A percentile compares a stretch with the other conserved stretches of the same genome.
These are phyloP conservation scores for Yamadazyma atmosphaerica DNA, from an alignment of 1,139 yeast species.

Conservation along the genomic window DNA sequence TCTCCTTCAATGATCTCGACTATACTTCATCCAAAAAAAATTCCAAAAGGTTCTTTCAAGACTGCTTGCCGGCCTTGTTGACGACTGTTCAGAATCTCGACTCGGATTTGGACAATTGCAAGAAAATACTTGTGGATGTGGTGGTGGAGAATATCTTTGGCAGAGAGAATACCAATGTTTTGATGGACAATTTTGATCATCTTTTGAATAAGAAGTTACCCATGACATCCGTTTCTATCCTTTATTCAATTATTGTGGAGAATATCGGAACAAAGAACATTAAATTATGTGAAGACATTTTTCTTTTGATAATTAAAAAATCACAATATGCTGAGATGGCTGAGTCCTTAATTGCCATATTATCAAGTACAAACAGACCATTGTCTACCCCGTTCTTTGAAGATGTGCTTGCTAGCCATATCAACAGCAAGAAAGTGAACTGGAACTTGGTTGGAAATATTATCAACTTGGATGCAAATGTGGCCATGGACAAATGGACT, in stretches of 20 bases:
- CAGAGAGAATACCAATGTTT: constrained; percentile 15
- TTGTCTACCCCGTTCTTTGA: constrained; percentile 49
- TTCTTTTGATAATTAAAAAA: constrained; percentile 29
- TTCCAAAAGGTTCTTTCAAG: constrained; percentile 25
- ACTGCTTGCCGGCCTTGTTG: constrained; percentile 13
- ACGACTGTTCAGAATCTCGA: constrained; percentile 14
- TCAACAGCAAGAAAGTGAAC: constrained; percentile 22
- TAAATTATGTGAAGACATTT: constrained; percentile 44
- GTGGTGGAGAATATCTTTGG: constrained; percentile 20
- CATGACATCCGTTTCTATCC: constrained; percentile 17
- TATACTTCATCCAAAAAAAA: constrained; percentile 33
- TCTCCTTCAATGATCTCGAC: constrained; percentile 26
- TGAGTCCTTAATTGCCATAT: constrained; percentile 36
- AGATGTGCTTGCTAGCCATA: constrained; percentile 30
- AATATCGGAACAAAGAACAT: constrained; percentile 27
- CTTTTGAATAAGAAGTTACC: constrained; percentile 16
- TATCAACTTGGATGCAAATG: constrained; percentile 50
- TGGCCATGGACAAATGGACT: constrained; percentile 43
- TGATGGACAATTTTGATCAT: constrained; percentile 22
- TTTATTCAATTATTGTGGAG: constrained; percentile 28
- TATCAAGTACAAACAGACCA: constrained; percentile 45
- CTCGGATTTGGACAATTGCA: constrained; percentile 3
- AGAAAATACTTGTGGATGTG: constrained; percentile 9
- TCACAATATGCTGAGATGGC: constrained; percentile 32
- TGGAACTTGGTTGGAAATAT: constrained; percentile 50